Base-by-base conservation (phyloP, 805 yeast genomes). In the Brettanomyces anomalus region DNA sequence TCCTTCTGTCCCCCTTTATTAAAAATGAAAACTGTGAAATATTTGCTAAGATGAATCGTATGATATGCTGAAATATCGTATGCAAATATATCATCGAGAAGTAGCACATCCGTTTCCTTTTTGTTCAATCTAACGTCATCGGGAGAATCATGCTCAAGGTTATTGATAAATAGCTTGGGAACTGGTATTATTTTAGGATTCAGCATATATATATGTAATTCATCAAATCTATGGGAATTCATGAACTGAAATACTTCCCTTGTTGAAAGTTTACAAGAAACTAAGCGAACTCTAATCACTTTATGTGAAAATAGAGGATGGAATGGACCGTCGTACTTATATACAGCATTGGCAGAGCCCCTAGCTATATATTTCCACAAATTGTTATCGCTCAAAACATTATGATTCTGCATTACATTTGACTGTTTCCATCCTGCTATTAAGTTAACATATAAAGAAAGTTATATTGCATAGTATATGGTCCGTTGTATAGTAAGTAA, bases 281-380 rank as follows among this genome's bases (percentile, higher is more conserved):
- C 54, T n/a, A 47, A 36, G 19, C 66, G 16, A 54, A 61, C 52
- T 19, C 80, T 54, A 19, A 74, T 49, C 10, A 71, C 63, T 45
- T 67, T 68, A 16, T 60, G 63, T 20, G 49, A 42, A 8, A 70
- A 56, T 1, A n/a, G 8, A 14, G 49, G 59, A 39, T 60, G 57
- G 8, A 6, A n/a, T 14, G 40, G 33, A 1, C 76, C 77, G 2
- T 42, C 49, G 47, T 72, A 71, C 37, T 54, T 53, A 50, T 70
- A 71, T 4, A 74, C 61, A 2, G 68, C 66, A 46, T 74, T 74
- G 33, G 80, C 79, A 18, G 66, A 61, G 1, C 80, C 80, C 33
- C 65, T 66, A 14, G 68, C 70, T 36, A 68, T 56, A 48, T 63
- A 67, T 5, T 44, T 43, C 79, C 79, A 74, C 10, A 24, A 24